Evolutionary conservation across 2,329 filamentous ascomycete genomes (phyloP), one percentile per base, ranked within the genome.

Genomic region (Stylonectria norvegica): DNA sequence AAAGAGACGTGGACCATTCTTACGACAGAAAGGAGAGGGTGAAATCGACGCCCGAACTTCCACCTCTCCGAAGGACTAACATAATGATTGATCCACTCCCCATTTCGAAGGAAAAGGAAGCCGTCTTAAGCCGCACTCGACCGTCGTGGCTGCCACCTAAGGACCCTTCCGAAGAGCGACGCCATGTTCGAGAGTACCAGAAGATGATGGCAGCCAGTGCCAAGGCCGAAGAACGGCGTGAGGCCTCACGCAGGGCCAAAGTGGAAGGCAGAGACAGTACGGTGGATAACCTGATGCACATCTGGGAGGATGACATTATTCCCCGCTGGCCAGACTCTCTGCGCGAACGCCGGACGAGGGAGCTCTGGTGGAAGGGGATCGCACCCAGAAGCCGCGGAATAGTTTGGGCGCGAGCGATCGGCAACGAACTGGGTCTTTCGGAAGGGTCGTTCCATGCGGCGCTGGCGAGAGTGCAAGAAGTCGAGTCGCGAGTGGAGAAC

Each of bases 101-200:
- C 12, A 81, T 90, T 19, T 91, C 86, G 32, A 89, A 87, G 62
- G 87, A 93, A 65, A 93, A 93, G 61, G 86, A 91, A 57, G 86
- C 86, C 3, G 86, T 90, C 2, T 71, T 93, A 16, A 89, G 85
- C 17, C 76, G 88, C 14, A 93, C 87, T 2, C 75, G 87, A 25
- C 87, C 87, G 1, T 89, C 85, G 1, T 93, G 88, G 88, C 70
- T 93, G 3, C 87, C 88, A 1, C 87, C 87, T 1, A 93, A 93
- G 66, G 83, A 93, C 50, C 90, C 89, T 2, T 86, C 86, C 38
- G 93, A 98, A 64, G 93, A 98, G 68, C 86, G 80, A 61, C 84
- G 83, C 52, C 93, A 98, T 64, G 62, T 98, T 50, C 89, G 79
- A 57, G 82, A 93, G 60, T 93, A 90, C 59, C 83, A 90, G 65